Base-by-base conservation (phyloP, 2,329 filamentous ascomycete species). In the Exophiala sp. region DNA sequence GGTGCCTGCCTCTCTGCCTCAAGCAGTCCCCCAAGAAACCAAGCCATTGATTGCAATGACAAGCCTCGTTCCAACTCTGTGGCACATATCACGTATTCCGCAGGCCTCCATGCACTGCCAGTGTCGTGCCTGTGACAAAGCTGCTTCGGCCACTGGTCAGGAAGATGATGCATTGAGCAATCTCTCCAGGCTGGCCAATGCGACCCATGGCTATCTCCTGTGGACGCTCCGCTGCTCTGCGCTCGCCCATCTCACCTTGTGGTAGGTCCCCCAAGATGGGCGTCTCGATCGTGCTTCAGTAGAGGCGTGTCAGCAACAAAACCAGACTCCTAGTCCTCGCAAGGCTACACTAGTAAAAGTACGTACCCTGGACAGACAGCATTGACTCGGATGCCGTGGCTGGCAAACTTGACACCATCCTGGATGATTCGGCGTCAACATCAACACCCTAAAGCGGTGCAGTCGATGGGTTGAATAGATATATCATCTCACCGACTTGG, bases 351-450 rank as follows among this genome's bases (percentile, higher is more conserved):
- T n/a, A 27, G 24, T 27, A 27, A 27, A n/a, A n/a, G n/a, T n/a
- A n/a, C 24, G 5, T 27, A 43, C 41, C 41, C 41, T 13, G 41
- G 41, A 27, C 41, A 43, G 21, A 43, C 19, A 24, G 41, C 41
- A 18, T 43, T 43, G 18, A 43, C 23, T 21, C 41, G 19, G n/a
- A 43, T 43, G 18, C 41, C 41, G 8, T 43, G 10, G 19, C 10
- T 3, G 9, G 21, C 41, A 14, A 43, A 43, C 11, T 43, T 43
- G n/a, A 24, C 9, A 8, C 19, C 41, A 22, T 43, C 41, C 41
- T 43, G 23, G 6, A 6, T 3, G 4, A 41, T n/a, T 19, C 5
- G 7, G 3, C 3, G 16, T 37, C n/a, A n/a, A 37, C 34, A n/a
- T n/a, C n/a, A n/a, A n/a, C n/a, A n/a, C n/a, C 13, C 34, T 37